A percentile compares a stretch with the other conserved stretches of the same genome.
Evolutionary conservation across 306 rosid species (phyloP).

Genomic region (Hippophae gyantsensis): DNA sequence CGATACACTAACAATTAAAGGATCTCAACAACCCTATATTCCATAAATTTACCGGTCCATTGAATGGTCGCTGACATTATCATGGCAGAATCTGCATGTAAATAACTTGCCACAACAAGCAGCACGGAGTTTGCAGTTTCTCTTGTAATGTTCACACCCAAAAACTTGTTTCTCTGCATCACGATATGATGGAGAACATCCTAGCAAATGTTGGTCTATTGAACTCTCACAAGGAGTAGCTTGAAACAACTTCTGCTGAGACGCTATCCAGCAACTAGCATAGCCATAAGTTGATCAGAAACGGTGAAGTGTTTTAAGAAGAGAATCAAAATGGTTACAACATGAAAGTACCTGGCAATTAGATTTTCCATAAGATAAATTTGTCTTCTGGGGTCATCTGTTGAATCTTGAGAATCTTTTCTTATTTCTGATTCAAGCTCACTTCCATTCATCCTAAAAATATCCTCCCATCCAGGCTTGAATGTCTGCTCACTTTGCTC

Average conservation of each 20-base stretch:
- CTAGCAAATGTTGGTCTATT: slow-evolving; percentile 40
- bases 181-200: slow-evolving; percentile 46
- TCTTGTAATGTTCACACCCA: slow-evolving; percentile 89
- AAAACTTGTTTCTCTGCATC: slow-evolving; percentile 51
- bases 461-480: slow-evolving; percentile 95
- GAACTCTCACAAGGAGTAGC: slow-evolving; percentile 31
- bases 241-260: slow-evolving; percentile 63
- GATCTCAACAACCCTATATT: background rate
- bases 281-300: slow-evolving; percentile 21
- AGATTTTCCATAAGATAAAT: slow-evolving; percentile 47
- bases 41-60: slow-evolving; percentile 64
- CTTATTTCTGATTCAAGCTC: slow-evolving; percentile 50
- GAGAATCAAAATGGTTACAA: slow-evolving; percentile 9
- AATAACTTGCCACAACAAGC: slow-evolving; percentile 79
- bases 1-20: background rate
- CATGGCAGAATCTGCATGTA: slow-evolving; percentile 88
- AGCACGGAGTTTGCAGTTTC: slow-evolving; percentile 89
- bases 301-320: background rate
- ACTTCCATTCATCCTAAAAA: slow-evolving; percentile 46
- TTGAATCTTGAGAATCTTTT: slow-evolving; percentile 75
- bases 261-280: slow-evolving; percentile 72
- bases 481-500: slow-evolving; percentile 67
- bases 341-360: slow-evolving; percentile 31
- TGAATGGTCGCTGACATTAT: slow-evolving; percentile 70
- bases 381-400: slow-evolving; percentile 92